These are phyloP conservation scores for Pseudovirgaria hyperparasitica DNA, from an alignment of 2,329 filamentous ascomycete species.

Conservation along the genomic window DNA sequence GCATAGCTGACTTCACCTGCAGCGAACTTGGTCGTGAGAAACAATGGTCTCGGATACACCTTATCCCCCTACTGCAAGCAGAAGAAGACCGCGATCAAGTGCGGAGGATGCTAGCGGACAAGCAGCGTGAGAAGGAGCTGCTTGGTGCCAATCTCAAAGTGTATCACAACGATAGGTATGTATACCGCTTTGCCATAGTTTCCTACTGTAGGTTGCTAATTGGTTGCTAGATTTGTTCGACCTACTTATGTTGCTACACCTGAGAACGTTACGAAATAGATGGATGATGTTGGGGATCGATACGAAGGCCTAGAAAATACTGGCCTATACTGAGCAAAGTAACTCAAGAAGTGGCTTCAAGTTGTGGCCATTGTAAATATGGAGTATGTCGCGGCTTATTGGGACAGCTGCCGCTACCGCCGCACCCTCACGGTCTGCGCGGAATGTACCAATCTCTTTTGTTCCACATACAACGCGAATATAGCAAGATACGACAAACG, in stretches of 20 bases:
- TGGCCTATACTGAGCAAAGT: no score
- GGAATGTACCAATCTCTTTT: no score
- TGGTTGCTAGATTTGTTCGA: conserved; percentile 41
- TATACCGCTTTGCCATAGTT: conserved; percentile 7
- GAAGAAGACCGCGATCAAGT: conserved; percentile 96
- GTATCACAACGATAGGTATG: conserved; percentile 81
- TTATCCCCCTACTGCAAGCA: conserved; percentile 86
- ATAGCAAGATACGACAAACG: no score
- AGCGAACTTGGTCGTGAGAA: conserved; percentile 94
- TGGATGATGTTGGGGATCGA: no score
- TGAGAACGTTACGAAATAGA: conserved; percentile 45
- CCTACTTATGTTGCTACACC: conserved; percentile 69
- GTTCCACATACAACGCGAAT: no score
- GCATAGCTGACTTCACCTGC: no score
- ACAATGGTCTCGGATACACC: conserved; percentile 93
- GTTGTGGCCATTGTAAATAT: no score
- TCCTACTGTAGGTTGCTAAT: neutral
- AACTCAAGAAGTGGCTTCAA: no score
- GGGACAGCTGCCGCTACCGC: no score
- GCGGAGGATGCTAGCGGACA: conserved; percentile 71
- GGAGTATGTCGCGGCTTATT: no score
- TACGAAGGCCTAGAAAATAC: no score
- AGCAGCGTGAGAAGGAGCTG: conserved; percentile 81
- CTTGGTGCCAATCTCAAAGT: conserved; percentile 72
- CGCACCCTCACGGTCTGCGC: no score